These are phyloP conservation scores for Paracoccidioides brasiliensis DNA, from an alignment of 2,329 filamentous ascomycete genomes.

Conservation along the genomic window DNA sequence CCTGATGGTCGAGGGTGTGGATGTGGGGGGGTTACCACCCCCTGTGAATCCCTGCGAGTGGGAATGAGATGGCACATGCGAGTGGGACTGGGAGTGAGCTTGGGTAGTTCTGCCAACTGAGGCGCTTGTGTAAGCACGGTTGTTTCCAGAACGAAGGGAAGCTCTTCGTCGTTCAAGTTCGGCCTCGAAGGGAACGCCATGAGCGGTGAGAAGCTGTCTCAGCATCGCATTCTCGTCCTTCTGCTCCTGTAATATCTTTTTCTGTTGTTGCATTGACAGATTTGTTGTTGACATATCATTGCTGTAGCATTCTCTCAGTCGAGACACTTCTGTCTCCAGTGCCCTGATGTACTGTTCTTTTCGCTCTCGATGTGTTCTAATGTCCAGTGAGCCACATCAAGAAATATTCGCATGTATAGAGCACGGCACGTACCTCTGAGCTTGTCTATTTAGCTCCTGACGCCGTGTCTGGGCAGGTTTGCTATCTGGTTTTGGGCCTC, in stretches of 20 bases:
- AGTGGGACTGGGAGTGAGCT: slow-evolving; percentile 10
- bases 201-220: slow-evolving; percentile 45
- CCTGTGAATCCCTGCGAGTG: slow-evolving; percentile 10
- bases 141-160: slow-evolving; percentile 14
- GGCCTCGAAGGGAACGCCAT: slow-evolving; percentile 46
- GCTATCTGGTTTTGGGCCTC: slow-evolving; percentile 91
- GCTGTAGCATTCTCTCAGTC: slow-evolving; percentile 62
- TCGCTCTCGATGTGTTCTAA: slow-evolving; percentile 85
- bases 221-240: slow-evolving; percentile 70
- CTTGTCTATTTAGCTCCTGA: slow-evolving; percentile 89
- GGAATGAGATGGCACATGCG: background rate
- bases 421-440: slow-evolving; percentile 59
- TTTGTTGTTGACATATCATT: slow-evolving; percentile 51
- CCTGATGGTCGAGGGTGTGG: slow-evolving; percentile 21
- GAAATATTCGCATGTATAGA: background rate
- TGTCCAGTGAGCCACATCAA: slow-evolving; percentile 9
- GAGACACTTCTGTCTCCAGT: slow-evolving; percentile 79
- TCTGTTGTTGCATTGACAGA: slow-evolving; percentile 45
- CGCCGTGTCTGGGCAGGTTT: slow-evolving; percentile 84
- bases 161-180: slow-evolving; percentile 29
- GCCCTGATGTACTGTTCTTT: slow-evolving; percentile 95
- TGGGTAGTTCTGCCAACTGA: slow-evolving; percentile 29
- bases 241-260: slow-evolving; percentile 58
- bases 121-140: slow-evolving; percentile 26
- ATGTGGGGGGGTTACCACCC: slow-evolving; percentile 18